Conservation (phyloP, 106 monocot genomes). For the Dioscorea dumetorum region DNA sequence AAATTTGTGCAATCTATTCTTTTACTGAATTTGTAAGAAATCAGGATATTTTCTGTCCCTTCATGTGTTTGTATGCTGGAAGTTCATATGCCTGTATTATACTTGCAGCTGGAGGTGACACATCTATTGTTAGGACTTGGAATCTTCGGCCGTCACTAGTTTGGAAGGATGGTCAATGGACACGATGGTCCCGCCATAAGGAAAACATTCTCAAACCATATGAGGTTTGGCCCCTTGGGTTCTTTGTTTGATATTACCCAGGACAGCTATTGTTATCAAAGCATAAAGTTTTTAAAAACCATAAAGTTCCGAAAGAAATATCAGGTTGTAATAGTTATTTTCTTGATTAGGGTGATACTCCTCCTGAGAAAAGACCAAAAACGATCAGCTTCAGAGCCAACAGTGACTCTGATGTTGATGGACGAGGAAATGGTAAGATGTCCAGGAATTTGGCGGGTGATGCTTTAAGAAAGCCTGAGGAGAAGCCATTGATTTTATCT, state of each 20-base stretch:
- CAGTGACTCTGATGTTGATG: conserved; percentile 19
- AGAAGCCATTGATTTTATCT: conserved; percentile 43
- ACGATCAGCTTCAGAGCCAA: conserved; percentile 24
- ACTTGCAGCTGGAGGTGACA: conserved; percentile 38
- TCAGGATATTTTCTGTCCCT: too few species aligned
- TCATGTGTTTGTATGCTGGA: too few species aligned
- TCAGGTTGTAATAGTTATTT: neutral
- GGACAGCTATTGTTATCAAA: too few species aligned
- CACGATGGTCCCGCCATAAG: conserved; percentile 40
- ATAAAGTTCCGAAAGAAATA: too few species aligned
- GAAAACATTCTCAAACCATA: conserved; percentile 8
- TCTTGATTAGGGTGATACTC: conserved; percentile 68
- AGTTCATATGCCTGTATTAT: too few species aligned
- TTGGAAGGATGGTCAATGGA: conserved; percentile 94
- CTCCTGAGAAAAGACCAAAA: conserved; percentile 67
- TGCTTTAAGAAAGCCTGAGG: neutral
- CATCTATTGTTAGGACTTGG: conserved; percentile 54
- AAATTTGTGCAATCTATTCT: too few species aligned
- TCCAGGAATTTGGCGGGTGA: too few species aligned
- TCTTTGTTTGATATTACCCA: too few species aligned
- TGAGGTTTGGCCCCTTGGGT: conserved; percentile 35
- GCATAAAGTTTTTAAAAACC: too few species aligned
- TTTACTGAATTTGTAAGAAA: too few species aligned
- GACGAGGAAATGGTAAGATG: neutral
- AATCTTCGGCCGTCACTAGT: conserved; percentile 76